Evolutionary conservation across 805 yeast genomes (phyloP), one percentile per base, ranked within the genome.

Genomic region (Candida dajiaensis): DNA sequence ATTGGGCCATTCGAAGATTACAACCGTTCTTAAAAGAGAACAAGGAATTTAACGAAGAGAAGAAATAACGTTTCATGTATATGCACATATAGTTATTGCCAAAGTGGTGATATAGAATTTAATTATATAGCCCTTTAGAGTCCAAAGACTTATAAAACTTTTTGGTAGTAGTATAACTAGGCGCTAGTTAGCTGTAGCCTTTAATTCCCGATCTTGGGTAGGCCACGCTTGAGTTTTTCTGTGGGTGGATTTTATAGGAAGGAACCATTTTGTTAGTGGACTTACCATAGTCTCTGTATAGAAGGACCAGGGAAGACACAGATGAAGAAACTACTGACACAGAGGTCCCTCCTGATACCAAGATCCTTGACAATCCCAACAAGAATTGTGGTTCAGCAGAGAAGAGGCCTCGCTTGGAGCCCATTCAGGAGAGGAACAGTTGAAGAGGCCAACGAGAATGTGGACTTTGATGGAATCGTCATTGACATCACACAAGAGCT

Each of bases 1-100:
- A 87, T 60, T 86, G 95, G 94, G 95, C 95, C 2, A 76, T 85
- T 35, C 78, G 77, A 60, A 72, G 89, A 55, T 73, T 81, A 41
- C 95, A 86, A 61, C 71, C 70, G 11, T 66, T 63, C 42, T 51
- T 68, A 31, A 59, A 59, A 28, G 66, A 65, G 9, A 49, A 53
- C 37, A 53, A 57, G 38, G 19, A 21, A 11, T 16, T 38, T n/a
- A 28, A 29, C 11, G 35, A 40, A 8, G 42, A 41, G 10, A 40
- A 42, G 36, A 22, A 26, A 42, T 13, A n/a, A 28, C 28, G 12
- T 19, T 16, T 20, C 23, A 38, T 16, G 36, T 33, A 33, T 33
- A 33, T 33, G 13, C n/a, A 28, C 7, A 28, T 4, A 28, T 13
- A 11, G 31, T 28, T 28, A 13, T n/a, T n/a, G n/a, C n/a, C n/a